phyloP scores from a whole-genome alignment of 768 basidiomycete species.

The Boletus sp. region DNA sequence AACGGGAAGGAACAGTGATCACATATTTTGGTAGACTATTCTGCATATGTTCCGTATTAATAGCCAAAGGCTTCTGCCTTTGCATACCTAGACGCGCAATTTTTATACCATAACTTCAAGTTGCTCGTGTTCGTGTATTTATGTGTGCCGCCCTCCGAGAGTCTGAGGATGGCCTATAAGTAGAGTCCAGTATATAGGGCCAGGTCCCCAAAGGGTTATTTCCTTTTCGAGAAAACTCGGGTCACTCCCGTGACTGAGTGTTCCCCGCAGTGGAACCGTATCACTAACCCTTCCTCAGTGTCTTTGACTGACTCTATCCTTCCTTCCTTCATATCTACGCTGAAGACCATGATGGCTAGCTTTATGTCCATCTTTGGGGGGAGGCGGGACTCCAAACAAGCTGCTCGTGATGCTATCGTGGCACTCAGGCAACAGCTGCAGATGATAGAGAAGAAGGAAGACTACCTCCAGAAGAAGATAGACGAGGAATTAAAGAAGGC shows the following conservation, averaged over 20 bases:
- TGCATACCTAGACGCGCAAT: conserved; percentile 27
- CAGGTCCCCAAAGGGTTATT: conserved; percentile 13
- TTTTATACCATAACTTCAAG: conserved; percentile 30
- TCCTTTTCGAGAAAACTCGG: conserved; percentile 27
- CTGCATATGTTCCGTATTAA: conserved; percentile 25
- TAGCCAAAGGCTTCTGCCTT: conserved; percentile 17
- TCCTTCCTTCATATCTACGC: conserved; percentile 1
- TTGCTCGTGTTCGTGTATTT: background rate
- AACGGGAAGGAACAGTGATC: conserved; percentile 29
- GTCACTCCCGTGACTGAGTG: conserved; percentile 11
- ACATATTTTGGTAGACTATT: conserved; percentile 23
- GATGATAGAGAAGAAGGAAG: conserved; percentile 99
- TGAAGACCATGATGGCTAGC: conserved; percentile 59
- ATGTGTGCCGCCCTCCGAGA: too few relatives aligned
- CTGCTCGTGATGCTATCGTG: conserved; percentile 91
- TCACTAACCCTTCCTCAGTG: conserved; percentile 6
- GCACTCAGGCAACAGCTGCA: conserved; percentile 88
- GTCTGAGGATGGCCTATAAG: too few relatives aligned
- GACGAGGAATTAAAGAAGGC: conserved; percentile 94
- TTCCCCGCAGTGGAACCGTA: conserved; percentile 12
- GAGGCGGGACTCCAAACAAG: conserved; percentile 76
- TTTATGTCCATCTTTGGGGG: conserved; percentile 90
- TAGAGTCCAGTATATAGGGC: too few relatives aligned
- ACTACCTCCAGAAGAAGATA: conserved; percentile 93
- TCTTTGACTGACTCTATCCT: background rate